Evolutionary conservation across 169 alveolate species (phyloP).

Genomic region (Plasmodium reichenowi): DNA sequence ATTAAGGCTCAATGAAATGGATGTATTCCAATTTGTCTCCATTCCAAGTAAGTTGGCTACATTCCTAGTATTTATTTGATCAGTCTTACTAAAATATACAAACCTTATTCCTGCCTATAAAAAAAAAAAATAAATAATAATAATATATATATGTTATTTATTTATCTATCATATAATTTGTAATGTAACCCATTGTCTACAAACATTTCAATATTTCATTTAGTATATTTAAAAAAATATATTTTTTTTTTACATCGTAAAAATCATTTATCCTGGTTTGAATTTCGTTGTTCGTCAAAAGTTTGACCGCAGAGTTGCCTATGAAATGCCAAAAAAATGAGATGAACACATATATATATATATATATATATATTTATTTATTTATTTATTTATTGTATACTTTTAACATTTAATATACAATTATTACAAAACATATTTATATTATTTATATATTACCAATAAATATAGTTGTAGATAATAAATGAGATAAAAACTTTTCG

Average conservation of each 20-base stretch:
- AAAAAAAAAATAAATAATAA: background rate
- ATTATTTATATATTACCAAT: constrained; percentile 30
- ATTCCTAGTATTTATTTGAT: constrained; percentile 81
- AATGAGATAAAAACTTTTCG: constrained; percentile 44
- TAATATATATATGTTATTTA: background rate
- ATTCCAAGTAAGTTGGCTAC: constrained; percentile 84
- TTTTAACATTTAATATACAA: no score
- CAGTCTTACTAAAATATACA: constrained; percentile 84
- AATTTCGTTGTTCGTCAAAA: constrained; percentile 49
- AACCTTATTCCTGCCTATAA: constrained; percentile 84
- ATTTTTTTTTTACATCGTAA: constrained; percentile 16
- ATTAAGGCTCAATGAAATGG: constrained; percentile 80
- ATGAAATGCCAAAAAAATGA: background rate
- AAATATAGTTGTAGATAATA: constrained; percentile 54
- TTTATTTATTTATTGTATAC: background rate
- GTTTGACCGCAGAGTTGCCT: constrained; percentile 73
- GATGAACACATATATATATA: background rate
- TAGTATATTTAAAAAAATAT: background rate
- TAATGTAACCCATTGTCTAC: background rate
- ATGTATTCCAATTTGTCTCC: constrained; percentile 88
- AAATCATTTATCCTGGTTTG: constrained; percentile 57
- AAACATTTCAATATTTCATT: background rate
- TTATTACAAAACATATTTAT: background rate
- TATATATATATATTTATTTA: background rate
- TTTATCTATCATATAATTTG: background rate